phyloP scores from a whole-genome alignment of 345 rosid species.

The Eucalyptus cloeziana region DNA sequence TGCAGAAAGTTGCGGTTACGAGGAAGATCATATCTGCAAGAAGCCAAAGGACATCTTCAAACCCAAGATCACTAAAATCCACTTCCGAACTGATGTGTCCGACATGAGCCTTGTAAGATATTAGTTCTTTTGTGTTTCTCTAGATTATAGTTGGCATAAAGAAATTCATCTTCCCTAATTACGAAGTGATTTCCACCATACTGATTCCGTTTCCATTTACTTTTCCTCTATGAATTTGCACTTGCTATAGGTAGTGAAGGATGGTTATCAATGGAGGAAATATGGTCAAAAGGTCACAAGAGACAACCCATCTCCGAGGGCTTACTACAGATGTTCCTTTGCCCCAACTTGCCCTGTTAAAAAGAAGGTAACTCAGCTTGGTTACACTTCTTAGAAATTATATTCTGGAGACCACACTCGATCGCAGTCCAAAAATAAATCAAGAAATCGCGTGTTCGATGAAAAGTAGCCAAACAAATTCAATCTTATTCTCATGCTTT shows the following conservation, averaged over 20 bases:
- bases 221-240: neutral
- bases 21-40: slow-evolving; percentile 20
- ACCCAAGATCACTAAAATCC: slow-evolving; percentile 22
- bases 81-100: slow-evolving; percentile 21
- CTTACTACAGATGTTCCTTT: slow-evolving; percentile 78
- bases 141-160: neutral
- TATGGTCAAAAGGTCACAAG: slow-evolving; percentile 94
- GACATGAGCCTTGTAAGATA: slow-evolving; percentile 54
- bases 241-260: slow-evolving; percentile 45
- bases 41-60: slow-evolving; percentile 25
- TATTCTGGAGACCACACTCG: neutral
- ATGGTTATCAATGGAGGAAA: slow-evolving; percentile 96
- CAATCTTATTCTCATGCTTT: neutral
- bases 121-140: neutral
- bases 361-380: slow-evolving; percentile 43
- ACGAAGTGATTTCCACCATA: neutral
- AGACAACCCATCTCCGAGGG: slow-evolving; percentile 90
- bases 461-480: neutral
- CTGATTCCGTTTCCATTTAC: neutral
- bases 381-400: neutral
- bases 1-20: slow-evolving; percentile 6
- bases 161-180: neutral
- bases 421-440: neutral
- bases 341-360: slow-evolving; percentile 83
- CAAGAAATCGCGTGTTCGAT: neutral